phyloP scores from a whole-genome alignment of 192 early-diverging fungal species.

The Rhizophagus clarus region DNA sequence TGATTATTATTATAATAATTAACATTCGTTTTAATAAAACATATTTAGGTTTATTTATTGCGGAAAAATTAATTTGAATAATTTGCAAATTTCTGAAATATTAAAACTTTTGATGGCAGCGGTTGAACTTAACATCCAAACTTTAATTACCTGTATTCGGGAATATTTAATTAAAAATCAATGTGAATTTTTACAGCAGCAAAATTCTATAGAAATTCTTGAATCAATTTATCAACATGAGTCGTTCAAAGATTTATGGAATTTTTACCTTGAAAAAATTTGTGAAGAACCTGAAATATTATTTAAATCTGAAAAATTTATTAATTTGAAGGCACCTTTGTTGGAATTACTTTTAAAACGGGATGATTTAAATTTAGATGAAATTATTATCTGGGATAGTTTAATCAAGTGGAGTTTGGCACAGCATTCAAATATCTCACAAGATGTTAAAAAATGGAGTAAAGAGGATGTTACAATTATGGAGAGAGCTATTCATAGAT shows the following conservation, averaged over 20 bases:
- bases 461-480: not conserved
- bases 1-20: too few species aligned
- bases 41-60: not conserved
- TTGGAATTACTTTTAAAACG: not conserved
- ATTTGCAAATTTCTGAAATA: not conserved
- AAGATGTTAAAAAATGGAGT: not conserved
- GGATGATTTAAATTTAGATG: not conserved
- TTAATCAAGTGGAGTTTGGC: constrained; percentile 1
- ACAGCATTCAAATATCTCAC: not conserved
- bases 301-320: not conserved
- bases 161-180: not conserved
- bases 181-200: not conserved
- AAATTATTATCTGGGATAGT: constrained; percentile 1
- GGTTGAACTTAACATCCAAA: not conserved
- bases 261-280: not conserved
- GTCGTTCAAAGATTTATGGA: not conserved
- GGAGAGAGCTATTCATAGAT: not conserved
- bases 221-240: not conserved
- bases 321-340: not conserved
- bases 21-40: too few species aligned
- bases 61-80: not conserved
- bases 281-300: not conserved
- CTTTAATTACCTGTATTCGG: not conserved
- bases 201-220: not conserved
- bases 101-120: not conserved